These are phyloP conservation scores for Phialophora expanda DNA, from an alignment of 2,329 filamentous ascomycete species.

Conservation along the genomic window DNA sequence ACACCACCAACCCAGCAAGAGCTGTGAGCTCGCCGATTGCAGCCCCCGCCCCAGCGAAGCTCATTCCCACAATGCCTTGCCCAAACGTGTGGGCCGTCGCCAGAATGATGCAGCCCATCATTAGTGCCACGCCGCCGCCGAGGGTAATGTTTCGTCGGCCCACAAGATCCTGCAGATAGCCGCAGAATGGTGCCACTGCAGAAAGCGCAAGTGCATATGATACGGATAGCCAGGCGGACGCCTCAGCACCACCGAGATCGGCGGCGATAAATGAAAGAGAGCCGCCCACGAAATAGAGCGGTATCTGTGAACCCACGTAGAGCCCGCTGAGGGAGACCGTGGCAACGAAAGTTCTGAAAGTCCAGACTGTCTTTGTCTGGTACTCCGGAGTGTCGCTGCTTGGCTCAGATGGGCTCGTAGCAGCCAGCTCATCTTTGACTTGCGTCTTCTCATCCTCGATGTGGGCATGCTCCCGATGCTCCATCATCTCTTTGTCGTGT, in stretches of 20 bases:
- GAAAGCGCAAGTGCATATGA: conserved; percentile 30
- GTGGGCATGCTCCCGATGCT: conserved; percentile 23
- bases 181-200: conserved; percentile 31
- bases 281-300: conserved; percentile 34
- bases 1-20: conserved; percentile 29
- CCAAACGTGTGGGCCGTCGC: conserved; percentile 31
- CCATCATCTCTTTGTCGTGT: conserved; percentile 18
- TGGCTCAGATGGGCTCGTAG: neutral
- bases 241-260: conserved; percentile 30
- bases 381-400: conserved; percentile 20
- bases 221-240: conserved; percentile 30
- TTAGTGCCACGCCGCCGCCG: conserved; percentile 21
- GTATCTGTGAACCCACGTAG: conserved; percentile 33
- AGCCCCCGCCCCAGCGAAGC: conserved; percentile 30
- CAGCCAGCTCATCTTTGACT: conserved; percentile 1
- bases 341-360: conserved; percentile 22
- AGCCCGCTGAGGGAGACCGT: conserved; percentile 21
- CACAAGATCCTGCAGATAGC: conserved; percentile 34
- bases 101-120: conserved; percentile 31
- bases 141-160: conserved; percentile 32
- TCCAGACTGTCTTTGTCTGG: conserved; percentile 28
- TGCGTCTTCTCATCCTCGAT: conserved; percentile 4
- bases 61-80: conserved; percentile 29
- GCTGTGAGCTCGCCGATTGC: conserved; percentile 33
- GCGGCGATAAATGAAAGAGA: conserved; percentile 32